phyloP scores from a whole-genome alignment of 495 filamentous ascomycete genomes.

The Trichocladium antarcticum region DNA sequence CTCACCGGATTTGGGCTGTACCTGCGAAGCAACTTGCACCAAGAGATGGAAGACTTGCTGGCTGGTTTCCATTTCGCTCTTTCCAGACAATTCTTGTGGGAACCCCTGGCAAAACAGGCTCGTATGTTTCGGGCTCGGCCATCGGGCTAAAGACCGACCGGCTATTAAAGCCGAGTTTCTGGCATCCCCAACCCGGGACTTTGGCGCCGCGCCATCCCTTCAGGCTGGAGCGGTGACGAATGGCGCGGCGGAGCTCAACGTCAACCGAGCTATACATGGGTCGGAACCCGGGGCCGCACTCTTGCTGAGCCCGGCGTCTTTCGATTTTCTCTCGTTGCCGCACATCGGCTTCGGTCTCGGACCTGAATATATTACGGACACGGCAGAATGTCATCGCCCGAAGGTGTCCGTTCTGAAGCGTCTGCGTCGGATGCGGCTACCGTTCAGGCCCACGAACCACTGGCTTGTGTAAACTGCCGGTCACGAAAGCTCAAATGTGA shows the following conservation, averaged over 20 bases:
- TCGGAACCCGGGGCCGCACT: constrained; percentile 8
- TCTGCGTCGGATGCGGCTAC: constrained; percentile 1
- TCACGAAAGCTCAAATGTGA: constrained; percentile 52
- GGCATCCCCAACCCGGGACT: constrained; percentile 1
- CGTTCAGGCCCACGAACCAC: constrained; percentile 18
- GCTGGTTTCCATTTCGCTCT: background rate
- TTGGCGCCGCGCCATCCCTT: background rate
- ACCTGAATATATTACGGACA: constrained; percentile 1
- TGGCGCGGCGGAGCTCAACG: background rate
- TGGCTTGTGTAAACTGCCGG: constrained; percentile 49
- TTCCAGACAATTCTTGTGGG: constrained; percentile 1
- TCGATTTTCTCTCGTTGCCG: constrained; percentile 2
- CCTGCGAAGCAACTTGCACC: background rate
- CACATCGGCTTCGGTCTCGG: constrained; percentile 8
- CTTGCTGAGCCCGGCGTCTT: constrained; percentile 1
- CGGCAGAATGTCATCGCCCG: constrained; percentile 13
- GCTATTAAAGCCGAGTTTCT: constrained; percentile 13
- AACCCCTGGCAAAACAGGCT: background rate
- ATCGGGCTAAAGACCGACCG: constrained; percentile 26
- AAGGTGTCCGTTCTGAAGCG: constrained; percentile 5
- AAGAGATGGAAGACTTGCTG: background rate
- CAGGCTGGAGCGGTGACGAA: constrained; percentile 2
- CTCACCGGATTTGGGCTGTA: background rate
- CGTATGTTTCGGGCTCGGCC: constrained; percentile 12
- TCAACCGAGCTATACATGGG: constrained; percentile 5